phyloP scores from a whole-genome alignment of 495 filamentous ascomycete species.

The Penicillium manginii region DNA sequence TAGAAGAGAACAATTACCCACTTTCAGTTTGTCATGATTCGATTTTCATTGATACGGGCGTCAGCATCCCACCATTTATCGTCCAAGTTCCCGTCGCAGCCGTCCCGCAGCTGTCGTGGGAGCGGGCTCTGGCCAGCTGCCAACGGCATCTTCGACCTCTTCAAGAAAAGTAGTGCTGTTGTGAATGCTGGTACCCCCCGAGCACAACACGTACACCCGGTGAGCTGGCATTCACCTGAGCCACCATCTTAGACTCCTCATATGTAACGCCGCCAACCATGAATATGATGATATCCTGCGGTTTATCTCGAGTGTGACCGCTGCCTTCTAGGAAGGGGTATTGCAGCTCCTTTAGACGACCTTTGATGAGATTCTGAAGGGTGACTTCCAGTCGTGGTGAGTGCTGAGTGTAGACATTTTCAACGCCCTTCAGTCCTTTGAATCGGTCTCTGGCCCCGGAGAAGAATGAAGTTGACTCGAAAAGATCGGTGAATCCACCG shows the following conservation, averaged over 20 bases:
- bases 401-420: slow-evolving; percentile 99
- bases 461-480: slow-evolving; percentile 90
- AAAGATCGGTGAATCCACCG: slow-evolving; percentile 83
- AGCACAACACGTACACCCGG: slow-evolving; percentile 88
- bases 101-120: slow-evolving; percentile 72
- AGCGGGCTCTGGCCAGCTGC: slow-evolving; percentile 76
- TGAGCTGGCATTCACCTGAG: slow-evolving; percentile 86
- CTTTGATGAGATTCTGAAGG: slow-evolving; percentile 90
- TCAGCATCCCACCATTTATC: slow-evolving; percentile 28
- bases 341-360: slow-evolving; percentile 76
- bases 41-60: neutral
- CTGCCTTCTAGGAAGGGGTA: slow-evolving; percentile 93
- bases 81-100: slow-evolving; percentile 64
- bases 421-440: slow-evolving; percentile 93
- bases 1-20: neutral
- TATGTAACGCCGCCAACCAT: slow-evolving; percentile 92
- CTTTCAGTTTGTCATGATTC: slow-evolving; percentile 2
- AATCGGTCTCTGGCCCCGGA: slow-evolving; percentile 86
- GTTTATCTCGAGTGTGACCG: slow-evolving; percentile 84
- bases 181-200: slow-evolving; percentile 77
- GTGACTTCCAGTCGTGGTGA: slow-evolving; percentile 86
- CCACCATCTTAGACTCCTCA: slow-evolving; percentile 93
- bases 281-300: slow-evolving; percentile 94
- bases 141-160: slow-evolving; percentile 79
- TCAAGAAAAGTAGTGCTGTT: slow-evolving; percentile 88